These are phyloP conservation scores for Trypanosoma vivax DNA, from an alignment of 208 protist species.

Conservation along the genomic window DNA sequence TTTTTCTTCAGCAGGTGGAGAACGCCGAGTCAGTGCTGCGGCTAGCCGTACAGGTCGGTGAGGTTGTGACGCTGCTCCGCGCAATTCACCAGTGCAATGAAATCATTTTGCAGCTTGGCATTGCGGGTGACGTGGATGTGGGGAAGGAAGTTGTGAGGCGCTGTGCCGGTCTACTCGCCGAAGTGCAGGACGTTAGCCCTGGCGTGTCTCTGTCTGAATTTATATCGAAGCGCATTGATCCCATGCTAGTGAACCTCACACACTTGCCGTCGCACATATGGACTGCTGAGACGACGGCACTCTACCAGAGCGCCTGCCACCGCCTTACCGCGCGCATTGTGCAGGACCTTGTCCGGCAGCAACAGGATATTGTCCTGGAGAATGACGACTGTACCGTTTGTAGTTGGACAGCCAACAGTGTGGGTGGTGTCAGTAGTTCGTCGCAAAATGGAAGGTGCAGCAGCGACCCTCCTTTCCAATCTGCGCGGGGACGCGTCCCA, in stretches of 20 bases:
- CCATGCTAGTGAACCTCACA: constrained; percentile 17
- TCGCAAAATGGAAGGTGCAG: background rate
- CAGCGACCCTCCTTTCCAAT: background rate
- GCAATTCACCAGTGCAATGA: constrained; percentile 65
- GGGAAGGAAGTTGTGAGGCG: constrained; percentile 9
- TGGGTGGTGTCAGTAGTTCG: background rate
- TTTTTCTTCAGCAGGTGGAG: constrained; percentile 44
- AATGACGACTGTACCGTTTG: constrained; percentile 2
- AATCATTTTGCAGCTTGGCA: constrained; percentile 32
- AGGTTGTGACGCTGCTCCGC: constrained; percentile 37
- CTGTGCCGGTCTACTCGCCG: constrained; percentile 9
- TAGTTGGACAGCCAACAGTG: background rate
- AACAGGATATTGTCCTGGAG: constrained; percentile 29
- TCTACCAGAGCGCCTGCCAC: constrained; percentile 43
- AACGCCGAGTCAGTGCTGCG: constrained; percentile 18
- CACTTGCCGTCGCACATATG: constrained; percentile 44
- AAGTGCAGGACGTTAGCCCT: constrained; percentile 1
- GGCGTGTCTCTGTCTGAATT: constrained; percentile 7
- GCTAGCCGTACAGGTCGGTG: constrained; percentile 26
- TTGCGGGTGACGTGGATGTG: constrained; percentile 22
- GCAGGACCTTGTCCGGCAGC: constrained; percentile 29
- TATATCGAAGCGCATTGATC: constrained; percentile 15
- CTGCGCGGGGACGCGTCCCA: background rate
- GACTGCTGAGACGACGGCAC: constrained; percentile 23
- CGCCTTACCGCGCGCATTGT: constrained; percentile 22